These are phyloP conservation scores for Leptographium procerum DNA, from an alignment of 2,329 filamentous ascomycete species.

Conservation along the genomic window DNA sequence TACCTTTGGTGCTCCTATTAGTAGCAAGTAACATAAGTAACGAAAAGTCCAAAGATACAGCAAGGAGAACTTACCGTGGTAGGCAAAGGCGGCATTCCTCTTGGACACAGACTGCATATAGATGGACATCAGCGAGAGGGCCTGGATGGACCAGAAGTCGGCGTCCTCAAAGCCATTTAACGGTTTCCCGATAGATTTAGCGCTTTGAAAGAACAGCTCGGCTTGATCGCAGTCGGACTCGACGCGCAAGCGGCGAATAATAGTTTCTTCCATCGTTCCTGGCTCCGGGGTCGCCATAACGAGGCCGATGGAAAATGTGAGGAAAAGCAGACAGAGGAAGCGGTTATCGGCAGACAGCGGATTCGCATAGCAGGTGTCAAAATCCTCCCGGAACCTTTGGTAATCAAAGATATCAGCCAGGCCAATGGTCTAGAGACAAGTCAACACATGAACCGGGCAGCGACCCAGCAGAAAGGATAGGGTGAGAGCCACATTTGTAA, in stretches of 20 bases:
- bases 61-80: constrained; percentile 33
- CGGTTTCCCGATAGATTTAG: constrained; percentile 37
- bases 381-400: constrained; percentile 31
- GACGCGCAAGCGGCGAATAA: constrained; percentile 37
- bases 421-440: constrained; percentile 38
- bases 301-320: constrained; percentile 53
- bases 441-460: background rate
- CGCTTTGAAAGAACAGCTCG: constrained; percentile 52
- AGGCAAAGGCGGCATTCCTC: constrained; percentile 50
- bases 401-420: constrained; percentile 49
- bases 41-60: background rate
- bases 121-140: constrained; percentile 49
- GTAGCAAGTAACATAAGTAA: no score
- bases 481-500: constrained; percentile 36
- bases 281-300: constrained; percentile 42
- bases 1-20: constrained; percentile 27
- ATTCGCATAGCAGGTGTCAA: constrained; percentile 43
- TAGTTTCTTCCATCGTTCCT: constrained; percentile 34
- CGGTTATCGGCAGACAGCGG: constrained; percentile 37
- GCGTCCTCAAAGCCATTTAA: constrained; percentile 45
- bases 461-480: background rate
- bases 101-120: constrained; percentile 53
- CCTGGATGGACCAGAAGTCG: constrained; percentile 55
- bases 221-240: constrained; percentile 37
- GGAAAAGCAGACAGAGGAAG: constrained; percentile 47